Evolutionary conservation across 2,329 filamentous ascomycete species (phyloP), one percentile per base, ranked within the genome.

Genomic region (Neonectria coccinea): DNA sequence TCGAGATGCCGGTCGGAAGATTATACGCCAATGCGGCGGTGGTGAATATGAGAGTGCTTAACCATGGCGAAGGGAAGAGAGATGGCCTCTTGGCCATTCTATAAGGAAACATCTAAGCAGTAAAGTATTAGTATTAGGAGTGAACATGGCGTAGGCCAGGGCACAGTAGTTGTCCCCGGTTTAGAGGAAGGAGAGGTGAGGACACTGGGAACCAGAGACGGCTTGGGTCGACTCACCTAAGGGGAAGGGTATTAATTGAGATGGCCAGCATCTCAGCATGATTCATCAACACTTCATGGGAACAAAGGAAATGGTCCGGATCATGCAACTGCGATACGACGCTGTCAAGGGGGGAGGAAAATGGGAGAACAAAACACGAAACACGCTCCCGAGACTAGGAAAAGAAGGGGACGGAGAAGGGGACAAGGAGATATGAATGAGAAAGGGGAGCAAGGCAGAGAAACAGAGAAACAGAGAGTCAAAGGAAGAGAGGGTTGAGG

Each of bases 71-170:
- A 64, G 68, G 56, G 64, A 71, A 68, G 56, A 62, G 59, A 61
- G 65, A 68, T 63, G 79, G 76, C 78, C 74, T 75, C 64, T 65
- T 70, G 73, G 79, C 79, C 82, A 84, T 83, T 75, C 78, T 83
- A 78, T 74, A 71, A 70, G 74, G 72, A 74, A 75, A 78, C 79
- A 82, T 84, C 81, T 82, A 62, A 48, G 27, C 10, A 36, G n/a
- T 3, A 12, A 44, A 54, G 20, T 9, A 25, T 67, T 22, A 68
- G 65, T 44, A 42, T 57, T 18, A 42, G 36, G 7, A 16, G 14
- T 51, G 55, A 50, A 48, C 50, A 64, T 54, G 9, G 42, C 18
- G 39, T 41, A 6, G 31, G 27, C 41, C 29, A 25, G 42, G 10
- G 18, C 36, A 22, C 14, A 54, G 41, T 27, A n/a, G 25, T 31